Evolutionary conservation across 192 early-diverging fungal species (phyloP).

Genomic region (Coemansia sp.): DNA sequence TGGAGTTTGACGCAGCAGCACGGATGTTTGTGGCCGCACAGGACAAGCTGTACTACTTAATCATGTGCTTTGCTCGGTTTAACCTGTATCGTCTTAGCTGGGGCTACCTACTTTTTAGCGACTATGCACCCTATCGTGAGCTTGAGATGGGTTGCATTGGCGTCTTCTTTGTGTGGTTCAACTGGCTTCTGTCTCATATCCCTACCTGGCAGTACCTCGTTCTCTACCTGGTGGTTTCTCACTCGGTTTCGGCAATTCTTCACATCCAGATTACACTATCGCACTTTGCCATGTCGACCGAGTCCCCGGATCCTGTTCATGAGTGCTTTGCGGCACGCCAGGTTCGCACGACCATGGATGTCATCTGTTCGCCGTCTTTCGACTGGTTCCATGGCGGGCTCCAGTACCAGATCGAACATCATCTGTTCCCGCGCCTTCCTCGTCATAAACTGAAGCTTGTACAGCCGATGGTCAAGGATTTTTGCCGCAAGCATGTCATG

Average conservation of each 20-base stretch:
- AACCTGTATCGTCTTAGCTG: constrained; percentile 83
- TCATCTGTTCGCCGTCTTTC: constrained; percentile 87
- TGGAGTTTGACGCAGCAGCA: constrained; percentile 77
- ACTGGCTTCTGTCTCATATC: constrained; percentile 62
- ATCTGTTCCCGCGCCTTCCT: constrained; percentile 90
- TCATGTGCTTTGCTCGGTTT: constrained; percentile 89
- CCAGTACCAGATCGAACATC: constrained; percentile 95
- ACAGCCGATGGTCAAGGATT: constrained; percentile 69
- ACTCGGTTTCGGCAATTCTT: constrained; percentile 79
- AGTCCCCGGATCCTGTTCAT: constrained; percentile 59
- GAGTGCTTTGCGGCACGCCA: constrained; percentile 85
- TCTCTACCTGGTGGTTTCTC: constrained; percentile 72
- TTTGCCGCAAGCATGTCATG: constrained; percentile 74
- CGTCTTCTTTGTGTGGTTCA: constrained; percentile 80
- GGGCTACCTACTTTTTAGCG: constrained; percentile 60
- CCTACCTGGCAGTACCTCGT: constrained; percentile 63
- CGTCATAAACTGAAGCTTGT: constrained; percentile 79
- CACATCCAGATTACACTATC: constrained; percentile 96
- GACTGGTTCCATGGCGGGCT: constrained; percentile 99
- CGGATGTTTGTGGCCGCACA: constrained; percentile 77
- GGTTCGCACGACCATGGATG: constrained; percentile 93
- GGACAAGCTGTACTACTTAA: constrained; percentile 81
- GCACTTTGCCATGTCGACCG: constrained; percentile 93
- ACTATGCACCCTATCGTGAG: constrained; percentile 67
- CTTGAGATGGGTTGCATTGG: constrained; percentile 73